phyloP scores from a whole-genome alignment of 179 eudicot genomes.

The Nepenthes alata region DNA sequence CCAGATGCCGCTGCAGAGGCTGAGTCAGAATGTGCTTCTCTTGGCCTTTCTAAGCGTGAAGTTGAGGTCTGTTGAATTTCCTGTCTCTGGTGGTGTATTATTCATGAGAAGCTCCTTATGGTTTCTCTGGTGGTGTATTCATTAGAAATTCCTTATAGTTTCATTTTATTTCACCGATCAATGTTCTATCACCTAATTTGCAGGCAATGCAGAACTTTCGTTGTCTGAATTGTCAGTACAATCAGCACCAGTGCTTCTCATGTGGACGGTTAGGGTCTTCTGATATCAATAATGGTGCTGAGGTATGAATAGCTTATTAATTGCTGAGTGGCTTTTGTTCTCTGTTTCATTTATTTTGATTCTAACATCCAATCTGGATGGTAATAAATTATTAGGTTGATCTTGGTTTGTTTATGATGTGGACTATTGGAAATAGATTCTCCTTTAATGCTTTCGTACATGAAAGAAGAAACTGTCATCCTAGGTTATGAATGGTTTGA shows the following conservation, averaged over 20 bases:
- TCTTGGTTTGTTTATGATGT: no score
- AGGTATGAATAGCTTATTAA: slow-evolving; percentile 34
- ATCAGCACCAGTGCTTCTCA: slow-evolving; percentile 73
- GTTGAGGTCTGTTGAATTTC: slow-evolving; percentile 40
- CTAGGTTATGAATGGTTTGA: no score
- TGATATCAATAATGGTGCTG: slow-evolving; percentile 56
- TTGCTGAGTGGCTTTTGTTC: background rate
- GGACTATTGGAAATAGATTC: no score
- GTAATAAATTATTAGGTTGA: no score
- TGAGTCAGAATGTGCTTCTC: slow-evolving; percentile 48
- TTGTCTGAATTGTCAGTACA: slow-evolving; percentile 59
- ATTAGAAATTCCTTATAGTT: background rate
- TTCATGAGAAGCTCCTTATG: slow-evolving; percentile 6
- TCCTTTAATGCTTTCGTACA: no score
- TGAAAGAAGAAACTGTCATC: no score
- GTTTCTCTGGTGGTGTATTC: background rate
- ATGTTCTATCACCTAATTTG: slow-evolving; percentile 6
- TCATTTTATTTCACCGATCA: background rate
- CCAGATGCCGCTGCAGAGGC: slow-evolving; percentile 47
- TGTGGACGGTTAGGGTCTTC: slow-evolving; percentile 87
- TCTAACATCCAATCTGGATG: background rate
- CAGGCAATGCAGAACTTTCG: slow-evolving; percentile 49
- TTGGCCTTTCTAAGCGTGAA: slow-evolving; percentile 45
- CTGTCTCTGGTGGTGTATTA: background rate
- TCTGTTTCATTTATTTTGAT: background rate